Evolutionary conservation across 306 rosid species (phyloP), one percentile per base, ranked within the genome.

Genomic region (Medicago lupulina): DNA sequence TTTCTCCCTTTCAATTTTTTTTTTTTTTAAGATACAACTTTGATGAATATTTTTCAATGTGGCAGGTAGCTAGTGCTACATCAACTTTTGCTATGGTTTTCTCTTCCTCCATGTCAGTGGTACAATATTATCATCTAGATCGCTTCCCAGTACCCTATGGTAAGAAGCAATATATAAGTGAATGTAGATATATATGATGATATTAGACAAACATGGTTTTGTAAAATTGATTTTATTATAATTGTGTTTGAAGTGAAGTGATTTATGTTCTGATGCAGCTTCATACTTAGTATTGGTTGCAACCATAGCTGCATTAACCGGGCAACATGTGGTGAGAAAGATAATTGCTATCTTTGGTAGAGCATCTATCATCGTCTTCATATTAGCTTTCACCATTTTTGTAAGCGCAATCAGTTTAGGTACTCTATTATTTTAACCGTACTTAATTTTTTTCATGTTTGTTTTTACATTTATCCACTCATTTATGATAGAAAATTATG

Each of bases 31-130:
- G 28, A 31, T 34, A 34, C 0, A 34, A 34, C 7, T 34, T 78
- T 65, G 7, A 73, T 15, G 44, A 39, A 11, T 62, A 25, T 70
- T 19, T 38, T 36, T 13, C 60, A 8, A 63, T 59, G 6, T 77
- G 60, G 79, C 85, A 91, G 97, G 94, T 91, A 7, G 94, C 94
- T 65, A 91, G 97, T 82, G 94, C 97, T 38, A 91, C 97, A 47
- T 89, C 97, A 70, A 91, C 97, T 25, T 91, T 91, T 76, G 81
- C 91, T 41, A 91, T 91, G 94, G 83, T 76, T 23, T 91, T 91
- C 86, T 91, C 97, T 21, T 89, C 97, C 18, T 91, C 97, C 47
- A 91, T 91, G 97, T 91, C 97, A 28, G 97, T 91, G 63, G 94
- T 91, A 12, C 94, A 91, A 64, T 91, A 89, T 65, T 84, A 91